A percentile compares a stretch with the other conserved stretches of the same genome.
Evolutionary conservation across 441 rosid species (phyloP).

Genomic region (California macrophylla): DNA sequence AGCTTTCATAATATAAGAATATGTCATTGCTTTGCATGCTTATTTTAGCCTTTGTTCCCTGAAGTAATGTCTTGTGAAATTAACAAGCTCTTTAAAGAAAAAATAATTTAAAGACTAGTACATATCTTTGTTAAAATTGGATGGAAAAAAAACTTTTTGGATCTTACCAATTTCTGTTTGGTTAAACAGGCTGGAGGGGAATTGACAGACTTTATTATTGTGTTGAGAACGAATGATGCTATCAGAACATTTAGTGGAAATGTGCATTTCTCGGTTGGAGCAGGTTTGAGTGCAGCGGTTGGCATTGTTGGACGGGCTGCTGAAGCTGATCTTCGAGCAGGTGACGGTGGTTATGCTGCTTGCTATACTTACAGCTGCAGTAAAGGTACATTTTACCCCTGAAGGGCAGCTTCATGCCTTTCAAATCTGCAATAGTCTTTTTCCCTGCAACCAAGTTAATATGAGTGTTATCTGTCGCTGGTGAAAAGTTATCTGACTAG

Average conservation of each 20-base stretch:
- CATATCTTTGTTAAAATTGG: not conserved
- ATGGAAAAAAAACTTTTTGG: not conserved
- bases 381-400: constrained; percentile 45
- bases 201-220: constrained; percentile 71
- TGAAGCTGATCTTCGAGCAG: constrained; percentile 87
- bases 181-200: constrained; percentile 84
- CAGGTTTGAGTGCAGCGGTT: constrained; percentile 85
- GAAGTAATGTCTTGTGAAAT: not conserved
- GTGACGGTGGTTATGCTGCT: constrained; percentile 90
- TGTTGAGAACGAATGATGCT: constrained; percentile 75
- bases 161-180: not conserved
- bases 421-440: not conserved
- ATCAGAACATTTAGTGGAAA: constrained; percentile 73
- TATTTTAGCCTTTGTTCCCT: not conserved
- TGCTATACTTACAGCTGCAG: constrained; percentile 95
- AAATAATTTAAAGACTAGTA: not conserved
- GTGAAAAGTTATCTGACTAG: too few relatives aligned
- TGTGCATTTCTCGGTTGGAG: constrained; percentile 74
- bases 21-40: not conserved
- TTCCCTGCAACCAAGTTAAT: not conserved
- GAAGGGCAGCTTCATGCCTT: not conserved
- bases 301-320: constrained; percentile 65
- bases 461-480: too few relatives aligned
- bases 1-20: not conserved
- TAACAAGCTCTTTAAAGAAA: not conserved